Base-by-base conservation (phyloP, 257 asterid genomes). In the Lantana camara region DNA sequence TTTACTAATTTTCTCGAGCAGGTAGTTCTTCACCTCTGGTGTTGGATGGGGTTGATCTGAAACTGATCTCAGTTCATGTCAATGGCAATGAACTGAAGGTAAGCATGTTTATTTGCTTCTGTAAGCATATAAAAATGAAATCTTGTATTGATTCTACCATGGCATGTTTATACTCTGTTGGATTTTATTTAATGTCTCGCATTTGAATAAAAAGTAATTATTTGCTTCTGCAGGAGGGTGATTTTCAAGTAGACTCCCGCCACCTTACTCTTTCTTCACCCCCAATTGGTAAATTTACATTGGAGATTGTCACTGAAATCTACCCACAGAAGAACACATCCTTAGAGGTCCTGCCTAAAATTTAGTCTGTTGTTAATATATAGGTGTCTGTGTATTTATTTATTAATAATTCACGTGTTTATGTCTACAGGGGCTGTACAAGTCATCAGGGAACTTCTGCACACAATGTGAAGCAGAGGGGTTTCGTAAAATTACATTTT, bases 391-490 rank as follows among this genome's bases (percentile, higher is more conserved):
- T n/a, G n/a, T 27, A 27, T 27, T 2, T 27, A 27, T 27, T 2
- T 27, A 27, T 27, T 2, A 2, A 27, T 27, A 27, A 27, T 27
- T 27, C 32, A 27, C 5, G 32, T 27, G 32, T 5, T 12, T 35
- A 14, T 37, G 5, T 42, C 2, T 19, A 29, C 69, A 83, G 93
- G 93, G 93, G 42, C 87, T 85, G 51, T 85, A 85, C 75, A 82
- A 78, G 77, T 58, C 93, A 41, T 80, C 93, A 14, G 77, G 80
- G 55, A 85, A 85, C 67, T 85, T 82, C 71, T 85, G 89, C 75
- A 85, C 94, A 10, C 87, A 82, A 74, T 85, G 94, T 74, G 94
- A 85, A 63, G 87, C 90, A 15, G 90, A 85, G 63, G 90, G 94
- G 58, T 85, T 85, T 68, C 82, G 83, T 8, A 82, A 83, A 73